Evolutionary conservation across 495 filamentous ascomycete genomes (phyloP), one percentile per base, ranked within the genome.

Genomic region (Hypomontagnella submonticulosa): DNA sequence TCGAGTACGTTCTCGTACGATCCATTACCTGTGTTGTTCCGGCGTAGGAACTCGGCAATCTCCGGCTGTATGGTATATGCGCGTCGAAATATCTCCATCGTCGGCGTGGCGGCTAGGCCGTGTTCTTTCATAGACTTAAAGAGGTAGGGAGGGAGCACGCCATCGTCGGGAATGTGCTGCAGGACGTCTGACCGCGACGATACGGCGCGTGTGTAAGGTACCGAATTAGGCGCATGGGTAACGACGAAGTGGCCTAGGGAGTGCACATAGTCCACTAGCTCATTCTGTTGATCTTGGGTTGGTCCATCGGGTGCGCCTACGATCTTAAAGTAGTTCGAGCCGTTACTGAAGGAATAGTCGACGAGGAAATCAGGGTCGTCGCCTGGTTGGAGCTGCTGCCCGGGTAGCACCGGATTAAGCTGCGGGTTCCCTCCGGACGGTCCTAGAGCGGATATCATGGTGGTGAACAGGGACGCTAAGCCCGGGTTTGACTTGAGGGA

Each of bases 261-360:
- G 44, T 72, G 71, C 2, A 67, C 62, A 6, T 67, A 65, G 3
- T 54, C 50, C 8, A 74, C 76, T 10, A 77, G 43, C 8, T 60
- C 57, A 48, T 73, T 67, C 4, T 75, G 63, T 15, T 73, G 61
- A 7, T 57, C 64, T 41, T 76, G 73, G 41, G 57, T 70, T 10
- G 71, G 64, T 11, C 77, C 74, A 13, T 61, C 69, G 1, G 61
- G 43, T 11, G 71, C 75, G 4, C 72, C 75, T n/a, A 76, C 66
- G 58, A 80, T 73, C 57, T 81, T 80, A 65, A 77, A 75, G 55
- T 75, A 81, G 57, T 81, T 75, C 9, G 73, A 76, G 9, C 75
- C 73, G 33, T 73, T 69, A 23, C 69, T 52, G 27, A 81, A 67
- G 54, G 73, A 46, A 60, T 73, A 69, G 30, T 70, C 48, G 7